These are phyloP conservation scores for Noccaea caerulescens DNA, from an alignment of 345 rosid species.

Conservation along the genomic window DNA sequence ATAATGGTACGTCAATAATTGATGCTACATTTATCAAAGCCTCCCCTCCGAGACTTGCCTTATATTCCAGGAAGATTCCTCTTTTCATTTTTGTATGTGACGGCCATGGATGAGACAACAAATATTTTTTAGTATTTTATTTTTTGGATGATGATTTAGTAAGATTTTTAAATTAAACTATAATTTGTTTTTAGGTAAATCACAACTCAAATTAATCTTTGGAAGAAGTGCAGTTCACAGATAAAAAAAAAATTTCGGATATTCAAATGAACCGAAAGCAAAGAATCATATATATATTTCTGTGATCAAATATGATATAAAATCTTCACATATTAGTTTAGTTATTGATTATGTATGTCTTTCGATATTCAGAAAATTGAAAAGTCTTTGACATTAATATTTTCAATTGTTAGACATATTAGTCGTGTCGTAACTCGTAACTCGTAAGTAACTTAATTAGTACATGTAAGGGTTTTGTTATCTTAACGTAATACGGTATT, in stretches of 20 bases:
- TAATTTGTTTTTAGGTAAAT: too few relatives aligned
- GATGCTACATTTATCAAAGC: slow-evolving; percentile 32
- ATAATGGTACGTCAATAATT: slow-evolving; percentile 37
- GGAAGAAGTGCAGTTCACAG: too few relatives aligned
- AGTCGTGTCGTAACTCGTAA: too few relatives aligned
- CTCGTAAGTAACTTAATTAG: too few relatives aligned
- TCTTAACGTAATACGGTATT: background rate
- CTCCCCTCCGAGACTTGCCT: slow-evolving; percentile 28
- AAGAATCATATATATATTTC: too few relatives aligned
- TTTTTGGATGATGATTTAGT: background rate
- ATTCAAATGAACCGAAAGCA: too few relatives aligned
- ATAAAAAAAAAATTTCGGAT: too few relatives aligned
- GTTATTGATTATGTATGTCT: background rate
- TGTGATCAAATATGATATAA: too few relatives aligned
- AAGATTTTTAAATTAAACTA: background rate
- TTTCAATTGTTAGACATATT: background rate
- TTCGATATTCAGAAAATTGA: background rate
- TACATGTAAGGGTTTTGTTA: background rate
- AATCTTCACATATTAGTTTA: background rate
- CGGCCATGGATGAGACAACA: slow-evolving; percentile 17
- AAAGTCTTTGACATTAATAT: background rate
- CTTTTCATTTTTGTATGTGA: background rate
- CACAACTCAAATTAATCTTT: too few relatives aligned
- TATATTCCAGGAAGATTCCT: slow-evolving; percentile 37
- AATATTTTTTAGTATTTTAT: background rate